These are phyloP conservation scores for Sonneratia caseolaris DNA, from an alignment of 345 rosid genomes.

Conservation along the genomic window DNA sequence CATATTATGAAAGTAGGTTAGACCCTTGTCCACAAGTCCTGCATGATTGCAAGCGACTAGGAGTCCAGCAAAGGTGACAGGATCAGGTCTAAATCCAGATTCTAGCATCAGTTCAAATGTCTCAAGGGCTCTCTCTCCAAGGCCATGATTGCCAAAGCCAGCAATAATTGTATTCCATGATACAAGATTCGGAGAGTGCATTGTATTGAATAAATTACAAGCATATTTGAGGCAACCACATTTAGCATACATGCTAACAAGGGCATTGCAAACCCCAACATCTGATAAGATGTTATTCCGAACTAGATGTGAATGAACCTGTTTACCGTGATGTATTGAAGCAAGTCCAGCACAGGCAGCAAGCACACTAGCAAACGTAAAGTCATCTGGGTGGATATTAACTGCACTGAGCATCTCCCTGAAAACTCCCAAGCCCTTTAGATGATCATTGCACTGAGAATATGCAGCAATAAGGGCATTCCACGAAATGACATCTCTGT, in stretches of 20 bases:
- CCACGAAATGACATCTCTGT: constrained; percentile 51
- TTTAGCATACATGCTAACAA: constrained; percentile 60
- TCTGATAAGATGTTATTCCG: constrained; percentile 29
- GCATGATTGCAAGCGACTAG: constrained; percentile 56
- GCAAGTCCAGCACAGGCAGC: constrained; percentile 46
- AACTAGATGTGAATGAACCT: constrained; percentile 43
- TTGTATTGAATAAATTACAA: constrained; percentile 25
- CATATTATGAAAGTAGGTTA: constrained; percentile 32
- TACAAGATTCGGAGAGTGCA: constrained; percentile 34
- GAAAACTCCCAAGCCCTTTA: constrained; percentile 33
- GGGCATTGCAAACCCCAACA: constrained; percentile 41
- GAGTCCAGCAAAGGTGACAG: constrained; percentile 47
- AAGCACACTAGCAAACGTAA: constrained; percentile 36
- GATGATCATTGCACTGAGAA: constrained; percentile 29
- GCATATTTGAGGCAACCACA: constrained; percentile 45
- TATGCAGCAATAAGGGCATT: constrained; percentile 37
- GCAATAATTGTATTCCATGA: constrained; percentile 61
- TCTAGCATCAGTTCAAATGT: constrained; percentile 39
- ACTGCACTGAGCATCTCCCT: constrained; percentile 25
- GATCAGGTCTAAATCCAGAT: constrained; percentile 33
- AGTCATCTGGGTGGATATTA: constrained; percentile 28
- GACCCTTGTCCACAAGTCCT: constrained; percentile 49
- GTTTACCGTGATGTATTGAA: constrained; percentile 38
- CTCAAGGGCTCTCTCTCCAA: constrained; percentile 33
- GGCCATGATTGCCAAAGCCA: constrained; percentile 51